Evolutionary conservation across 164 flowering plant species (phyloP).

Genomic region (Umbellularia californica): DNA sequence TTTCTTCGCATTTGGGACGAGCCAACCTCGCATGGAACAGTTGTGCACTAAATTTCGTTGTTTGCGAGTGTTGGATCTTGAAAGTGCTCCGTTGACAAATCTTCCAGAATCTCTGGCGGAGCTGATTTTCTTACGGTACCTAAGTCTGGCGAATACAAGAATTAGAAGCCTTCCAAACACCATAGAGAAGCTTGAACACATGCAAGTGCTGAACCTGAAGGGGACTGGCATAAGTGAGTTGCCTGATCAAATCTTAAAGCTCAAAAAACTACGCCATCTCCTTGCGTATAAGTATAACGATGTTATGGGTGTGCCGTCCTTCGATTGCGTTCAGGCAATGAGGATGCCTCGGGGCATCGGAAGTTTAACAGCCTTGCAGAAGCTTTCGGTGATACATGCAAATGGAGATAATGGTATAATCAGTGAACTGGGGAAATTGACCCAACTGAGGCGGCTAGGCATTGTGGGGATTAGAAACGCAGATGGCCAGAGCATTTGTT

Average conservation of each 20-base stretch:
- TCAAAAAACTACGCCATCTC: slow-evolving; percentile 7
- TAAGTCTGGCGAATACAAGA: slow-evolving; percentile 7
- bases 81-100: neutral
- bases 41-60: neutral
- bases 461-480: neutral
- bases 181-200: slow-evolving; percentile 1
- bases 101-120: slow-evolving; percentile 1
- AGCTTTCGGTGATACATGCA: neutral
- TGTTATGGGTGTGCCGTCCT: no score
- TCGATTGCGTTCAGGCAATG: neutral
- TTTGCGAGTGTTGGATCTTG: slow-evolving; percentile 8
- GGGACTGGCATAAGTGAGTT: neutral
- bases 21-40: neutral
- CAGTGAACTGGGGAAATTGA: neutral
- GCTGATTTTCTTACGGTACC: slow-evolving; percentile 4
- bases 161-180: slow-evolving; percentile 8
- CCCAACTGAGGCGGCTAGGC: neutral
- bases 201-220: slow-evolving; percentile 6
- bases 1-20: neutral
- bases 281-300: neutral
- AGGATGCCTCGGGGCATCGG: neutral
- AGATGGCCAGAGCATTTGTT: neutral
- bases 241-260: slow-evolving; percentile 10
- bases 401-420: neutral
- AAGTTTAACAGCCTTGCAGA: neutral